phyloP scores from a whole-genome alignment of 2,329 filamentous ascomycete genomes.

The Aspergillus sp. region DNA sequence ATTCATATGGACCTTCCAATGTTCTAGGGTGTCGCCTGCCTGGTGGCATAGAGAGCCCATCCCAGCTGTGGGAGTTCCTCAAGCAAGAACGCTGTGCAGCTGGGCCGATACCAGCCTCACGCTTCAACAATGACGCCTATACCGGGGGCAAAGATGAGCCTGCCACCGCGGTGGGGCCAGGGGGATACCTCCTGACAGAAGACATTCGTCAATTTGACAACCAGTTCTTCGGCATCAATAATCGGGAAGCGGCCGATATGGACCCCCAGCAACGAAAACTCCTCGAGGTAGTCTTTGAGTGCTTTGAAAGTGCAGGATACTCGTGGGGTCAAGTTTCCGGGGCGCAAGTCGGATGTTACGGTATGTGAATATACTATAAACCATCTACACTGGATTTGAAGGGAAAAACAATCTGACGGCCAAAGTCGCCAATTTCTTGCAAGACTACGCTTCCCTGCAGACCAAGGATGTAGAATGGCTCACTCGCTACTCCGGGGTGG shows the following conservation, averaged over 20 bases:
- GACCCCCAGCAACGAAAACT: conserved; percentile 32
- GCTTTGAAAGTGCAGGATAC: conserved; percentile 26
- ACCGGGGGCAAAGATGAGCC: conserved; percentile 14
- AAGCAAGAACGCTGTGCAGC: conserved; percentile 12
- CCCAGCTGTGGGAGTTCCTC: conserved; percentile 23
- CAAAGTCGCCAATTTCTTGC: not conserved
- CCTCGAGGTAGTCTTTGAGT: conserved; percentile 30
- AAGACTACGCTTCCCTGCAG: not conserved
- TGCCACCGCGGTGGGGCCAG: conserved; percentile 15
- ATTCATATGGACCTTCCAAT: too few relatives aligned
- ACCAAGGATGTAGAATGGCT: conserved; percentile 10
- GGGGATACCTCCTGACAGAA: conserved; percentile 16
- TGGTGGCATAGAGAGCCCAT: conserved; percentile 17
- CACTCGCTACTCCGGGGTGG: conserved; percentile 13
- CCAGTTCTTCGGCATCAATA: conserved; percentile 26
- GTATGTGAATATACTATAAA: not conserved
- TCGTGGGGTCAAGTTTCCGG: conserved; percentile 20
- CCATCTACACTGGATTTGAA: not conserved
- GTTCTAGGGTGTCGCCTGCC: conserved; percentile 18
- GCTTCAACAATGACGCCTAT: conserved; percentile 21
- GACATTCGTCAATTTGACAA: conserved; percentile 24
- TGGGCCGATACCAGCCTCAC: conserved; percentile 9
- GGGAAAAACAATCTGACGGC: not conserved
- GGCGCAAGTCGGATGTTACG: conserved; percentile 15
- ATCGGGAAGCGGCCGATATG: conserved; percentile 22